phyloP scores from a whole-genome alignment of 805 yeast species.

The Saccharomyces paradoxus region DNA sequence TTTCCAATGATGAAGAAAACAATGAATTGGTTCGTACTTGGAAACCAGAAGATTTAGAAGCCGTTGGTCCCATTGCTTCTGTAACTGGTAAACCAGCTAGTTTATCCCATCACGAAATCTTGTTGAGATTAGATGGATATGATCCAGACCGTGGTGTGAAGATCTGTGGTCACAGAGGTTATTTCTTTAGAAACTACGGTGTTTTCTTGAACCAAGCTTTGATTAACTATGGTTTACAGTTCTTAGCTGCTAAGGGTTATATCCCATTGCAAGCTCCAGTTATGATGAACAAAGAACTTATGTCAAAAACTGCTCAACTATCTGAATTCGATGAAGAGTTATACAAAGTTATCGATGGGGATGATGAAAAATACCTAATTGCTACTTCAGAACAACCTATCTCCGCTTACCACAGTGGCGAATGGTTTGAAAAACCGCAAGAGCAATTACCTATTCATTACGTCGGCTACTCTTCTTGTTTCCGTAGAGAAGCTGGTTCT shows the following conservation, averaged over 20 bases:
- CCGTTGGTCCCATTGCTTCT: constrained; percentile 58
- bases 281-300: constrained; percentile 98
- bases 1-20: constrained; percentile 81
- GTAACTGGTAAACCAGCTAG: constrained; percentile 69
- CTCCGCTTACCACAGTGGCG: constrained; percentile 92
- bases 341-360: constrained; percentile 94
- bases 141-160: constrained; percentile 98
- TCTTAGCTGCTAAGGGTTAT: constrained; percentile 72
- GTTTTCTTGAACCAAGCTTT: constrained; percentile 96
- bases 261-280: constrained; percentile 95
- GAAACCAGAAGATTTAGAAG: constrained; percentile 66
- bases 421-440: constrained; percentile 96
- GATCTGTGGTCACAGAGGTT: constrained; percentile 97
- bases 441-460: constrained; percentile 95
- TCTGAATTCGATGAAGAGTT: constrained; percentile 97
- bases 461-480: constrained; percentile 97
- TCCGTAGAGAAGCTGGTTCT: constrained; percentile 98
- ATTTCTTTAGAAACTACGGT: constrained; percentile 89
- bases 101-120: constrained; percentile 90
- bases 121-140: constrained; percentile 91
- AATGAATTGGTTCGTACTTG: constrained; percentile 82
- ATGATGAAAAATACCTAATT: constrained; percentile 92
- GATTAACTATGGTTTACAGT: constrained; percentile 88
- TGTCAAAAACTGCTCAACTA: constrained; percentile 98
- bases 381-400: constrained; percentile 99